These are phyloP conservation scores for Leptographium lundbergii DNA, from an alignment of 2,329 filamentous ascomycete genomes.

Conservation along the genomic window DNA sequence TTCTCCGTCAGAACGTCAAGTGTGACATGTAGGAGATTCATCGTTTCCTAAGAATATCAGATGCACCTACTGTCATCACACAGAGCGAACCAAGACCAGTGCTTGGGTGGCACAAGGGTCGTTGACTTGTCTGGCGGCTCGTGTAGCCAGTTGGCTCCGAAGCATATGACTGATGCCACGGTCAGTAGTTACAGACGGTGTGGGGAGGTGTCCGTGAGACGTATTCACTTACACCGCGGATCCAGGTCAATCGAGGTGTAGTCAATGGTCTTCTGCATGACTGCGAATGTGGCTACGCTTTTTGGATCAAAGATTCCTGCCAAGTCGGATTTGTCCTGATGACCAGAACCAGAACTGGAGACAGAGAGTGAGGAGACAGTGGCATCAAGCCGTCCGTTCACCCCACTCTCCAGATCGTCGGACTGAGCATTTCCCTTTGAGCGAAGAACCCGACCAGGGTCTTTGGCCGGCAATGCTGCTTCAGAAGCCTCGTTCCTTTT, in stretches of 20 bases:
- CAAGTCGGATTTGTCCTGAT: background rate
- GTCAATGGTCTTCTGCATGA: constrained; percentile 62
- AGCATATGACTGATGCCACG: constrained; percentile 41
- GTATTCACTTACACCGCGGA: constrained; percentile 38
- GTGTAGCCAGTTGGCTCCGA: constrained; percentile 57
- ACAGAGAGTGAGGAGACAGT: background rate
- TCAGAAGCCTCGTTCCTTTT: background rate
- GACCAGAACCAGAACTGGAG: background rate
- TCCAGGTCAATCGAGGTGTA: constrained; percentile 64
- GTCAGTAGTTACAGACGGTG: background rate
- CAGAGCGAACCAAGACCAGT: constrained; percentile 60
- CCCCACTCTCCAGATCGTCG: background rate
- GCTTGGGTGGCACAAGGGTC: constrained; percentile 26
- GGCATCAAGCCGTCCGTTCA: background rate
- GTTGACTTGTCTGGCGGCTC: constrained; percentile 18
- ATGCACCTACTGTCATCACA: constrained; percentile 44
- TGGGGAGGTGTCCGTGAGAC: background rate
- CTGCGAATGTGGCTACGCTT: constrained; percentile 28
- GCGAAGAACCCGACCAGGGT: background rate
- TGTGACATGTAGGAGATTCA: no score
- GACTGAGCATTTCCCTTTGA: background rate
- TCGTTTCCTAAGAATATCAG: no score
- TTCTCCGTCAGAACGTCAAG: constrained; percentile 7
- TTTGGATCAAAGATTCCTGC: background rate
- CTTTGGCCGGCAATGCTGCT: background rate